Evolutionary conservation across 495 filamentous ascomycete genomes (phyloP).

Genomic region (Talaromyces ruber): DNA sequence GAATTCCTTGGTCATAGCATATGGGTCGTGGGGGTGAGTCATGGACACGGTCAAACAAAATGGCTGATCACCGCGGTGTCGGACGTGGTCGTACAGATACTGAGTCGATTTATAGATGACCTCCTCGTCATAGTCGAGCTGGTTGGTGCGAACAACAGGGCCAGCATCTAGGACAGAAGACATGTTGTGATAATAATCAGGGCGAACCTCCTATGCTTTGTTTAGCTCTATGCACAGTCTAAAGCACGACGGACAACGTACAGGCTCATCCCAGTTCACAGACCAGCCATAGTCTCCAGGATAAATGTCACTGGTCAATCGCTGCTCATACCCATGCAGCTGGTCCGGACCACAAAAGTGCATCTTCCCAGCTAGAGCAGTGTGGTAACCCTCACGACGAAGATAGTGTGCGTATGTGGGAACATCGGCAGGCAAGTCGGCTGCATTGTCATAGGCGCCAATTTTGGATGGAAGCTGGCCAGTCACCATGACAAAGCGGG

Average conservation of each 20-base stretch:
- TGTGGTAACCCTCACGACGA: constrained; percentile 76
- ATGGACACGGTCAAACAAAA: constrained; percentile 87
- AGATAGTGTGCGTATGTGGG: constrained; percentile 88
- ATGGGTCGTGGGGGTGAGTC: constrained; percentile 87
- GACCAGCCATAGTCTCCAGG: constrained; percentile 86
- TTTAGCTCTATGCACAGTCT: constrained; percentile 8
- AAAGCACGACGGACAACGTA: constrained; percentile 15
- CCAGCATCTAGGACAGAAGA: constrained; percentile 82
- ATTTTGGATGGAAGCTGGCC: constrained; percentile 82
- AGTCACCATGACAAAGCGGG: constrained; percentile 81
- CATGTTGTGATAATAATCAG: constrained; percentile 91
- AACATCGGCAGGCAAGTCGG: constrained; percentile 61
- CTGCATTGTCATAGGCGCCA: constrained; percentile 79
- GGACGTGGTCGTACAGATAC: constrained; percentile 76
- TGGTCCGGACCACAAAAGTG: constrained; percentile 86
- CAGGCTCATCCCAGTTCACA: constrained; percentile 81
- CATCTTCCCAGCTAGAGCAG: constrained; percentile 88
- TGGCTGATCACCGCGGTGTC: constrained; percentile 58
- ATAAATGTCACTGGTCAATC: constrained; percentile 87
- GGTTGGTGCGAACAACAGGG: constrained; percentile 74
- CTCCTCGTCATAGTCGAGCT: constrained; percentile 92
- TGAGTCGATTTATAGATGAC: constrained; percentile 78
- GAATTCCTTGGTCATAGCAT: constrained; percentile 79
- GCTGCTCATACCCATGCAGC: constrained; percentile 80
- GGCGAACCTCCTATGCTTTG: constrained; percentile 50